Evolutionary conservation across 2,329 filamentous ascomycete genomes (phyloP).

Genomic region (Fusarium lateritium): DNA sequence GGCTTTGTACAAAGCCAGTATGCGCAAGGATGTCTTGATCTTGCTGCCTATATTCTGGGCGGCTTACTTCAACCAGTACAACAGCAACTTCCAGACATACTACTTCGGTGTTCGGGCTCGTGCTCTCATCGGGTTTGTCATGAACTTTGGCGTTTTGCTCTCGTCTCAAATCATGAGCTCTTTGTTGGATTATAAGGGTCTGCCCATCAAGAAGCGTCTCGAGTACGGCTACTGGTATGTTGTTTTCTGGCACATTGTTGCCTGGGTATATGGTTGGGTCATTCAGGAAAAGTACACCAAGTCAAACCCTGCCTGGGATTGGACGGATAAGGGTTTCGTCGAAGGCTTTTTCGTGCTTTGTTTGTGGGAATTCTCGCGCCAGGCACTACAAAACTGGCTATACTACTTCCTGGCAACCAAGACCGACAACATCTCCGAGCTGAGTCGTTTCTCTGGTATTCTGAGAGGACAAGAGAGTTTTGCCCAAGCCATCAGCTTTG

Average conservation of each 20-base stretch:
- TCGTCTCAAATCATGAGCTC: conserved; percentile 20
- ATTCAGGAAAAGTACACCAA: conserved; percentile 66
- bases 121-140: conserved; percentile 16
- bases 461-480: conserved; percentile 60
- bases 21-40: conserved; percentile 17
- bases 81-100: conserved; percentile 12
- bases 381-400: conserved; percentile 69
- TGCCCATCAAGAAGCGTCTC: conserved; percentile 54
- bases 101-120: conserved; percentile 30
- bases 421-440: conserved; percentile 69
- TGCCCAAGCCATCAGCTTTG: conserved; percentile 57
- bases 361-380: conserved; percentile 65
- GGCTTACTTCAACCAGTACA: conserved; percentile 23
- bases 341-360: conserved; percentile 65
- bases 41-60: conserved; percentile 18
- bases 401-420: conserved; percentile 69
- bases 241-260: conserved; percentile 59
- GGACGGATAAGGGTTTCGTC: conserved; percentile 59
- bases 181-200: conserved; percentile 17
- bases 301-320: conserved; percentile 58
- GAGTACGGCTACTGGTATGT: conserved; percentile 62
- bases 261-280: conserved; percentile 68
- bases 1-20: too few relatives aligned
- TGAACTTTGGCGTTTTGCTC: conserved; percentile 16
- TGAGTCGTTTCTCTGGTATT: conserved; percentile 59